These are phyloP conservation scores for Monarda citriodora DNA, from an alignment of 305 asterid species.

Conservation along the genomic window DNA sequence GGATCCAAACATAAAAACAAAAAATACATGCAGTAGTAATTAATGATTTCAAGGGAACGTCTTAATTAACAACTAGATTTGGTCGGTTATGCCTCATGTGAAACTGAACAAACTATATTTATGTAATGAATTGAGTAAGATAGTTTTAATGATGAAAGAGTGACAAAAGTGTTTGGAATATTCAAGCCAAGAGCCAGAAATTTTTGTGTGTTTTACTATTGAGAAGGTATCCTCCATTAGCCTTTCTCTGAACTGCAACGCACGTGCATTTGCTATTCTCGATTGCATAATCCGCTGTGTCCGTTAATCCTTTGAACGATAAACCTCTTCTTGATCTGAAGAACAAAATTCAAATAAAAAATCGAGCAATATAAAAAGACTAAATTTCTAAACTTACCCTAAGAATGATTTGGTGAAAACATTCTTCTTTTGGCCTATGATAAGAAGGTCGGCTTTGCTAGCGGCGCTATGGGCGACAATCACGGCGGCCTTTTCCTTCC, in stretches of 20 bases:
- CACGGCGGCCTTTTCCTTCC: conserved; percentile 63
- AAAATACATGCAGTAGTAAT: too few relatives aligned
- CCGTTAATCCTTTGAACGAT: conserved; percentile 47
- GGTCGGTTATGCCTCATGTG: too few relatives aligned
- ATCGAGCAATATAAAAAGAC: too few relatives aligned
- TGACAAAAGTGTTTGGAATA: not conserved
- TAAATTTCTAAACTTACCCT: conserved; percentile 44
- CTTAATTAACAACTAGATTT: too few relatives aligned
- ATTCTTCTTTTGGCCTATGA: conserved; percentile 61
- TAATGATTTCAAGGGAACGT: too few relatives aligned
- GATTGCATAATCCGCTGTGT: conserved; percentile 68
- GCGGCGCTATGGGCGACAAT: conserved; percentile 47
- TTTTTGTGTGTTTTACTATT: conserved; percentile 75
- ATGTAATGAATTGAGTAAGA: too few relatives aligned
- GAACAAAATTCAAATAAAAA: not conserved
- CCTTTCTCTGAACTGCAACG: conserved; percentile 77
- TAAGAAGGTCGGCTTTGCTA: conserved; percentile 52
- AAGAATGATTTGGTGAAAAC: conserved; percentile 69
- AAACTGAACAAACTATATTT: too few relatives aligned
- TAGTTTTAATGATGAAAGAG: not conserved
- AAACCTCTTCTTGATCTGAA: conserved; percentile 52
- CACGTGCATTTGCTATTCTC: conserved; percentile 84
- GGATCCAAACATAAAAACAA: too few relatives aligned
- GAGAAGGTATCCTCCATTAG: conserved; percentile 71
- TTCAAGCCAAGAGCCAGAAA: conserved; percentile 85